Conservation (phyloP, 2,329 filamentous ascomycete species). For the Pseudopithomyces maydicus region DNA sequence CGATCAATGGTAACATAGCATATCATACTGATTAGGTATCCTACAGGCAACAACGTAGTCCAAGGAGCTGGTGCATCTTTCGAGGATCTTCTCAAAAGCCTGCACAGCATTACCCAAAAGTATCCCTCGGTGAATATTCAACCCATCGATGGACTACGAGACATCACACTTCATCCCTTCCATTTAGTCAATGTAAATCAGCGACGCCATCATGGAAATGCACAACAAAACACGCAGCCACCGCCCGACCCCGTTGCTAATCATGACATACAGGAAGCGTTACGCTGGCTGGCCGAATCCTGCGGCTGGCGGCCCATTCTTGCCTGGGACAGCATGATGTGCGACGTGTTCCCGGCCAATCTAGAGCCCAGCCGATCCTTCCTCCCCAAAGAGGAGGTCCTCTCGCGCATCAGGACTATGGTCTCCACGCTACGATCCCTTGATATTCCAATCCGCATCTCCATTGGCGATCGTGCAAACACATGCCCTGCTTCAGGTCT, state of each 20-base stretch:
- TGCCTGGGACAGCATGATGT: constrained; percentile 43
- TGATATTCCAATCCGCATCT: constrained; percentile 40
- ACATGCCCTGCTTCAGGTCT: constrained; percentile 31
- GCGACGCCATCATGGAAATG: constrained; percentile 18
- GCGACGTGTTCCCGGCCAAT: constrained; percentile 43
- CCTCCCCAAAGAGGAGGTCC: constrained; percentile 37
- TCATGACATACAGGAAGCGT: constrained; percentile 36
- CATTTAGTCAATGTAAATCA: constrained; percentile 42
- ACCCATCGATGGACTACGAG: constrained; percentile 30
- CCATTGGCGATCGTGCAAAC: constrained; percentile 38
- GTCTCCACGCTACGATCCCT: constrained; percentile 32
- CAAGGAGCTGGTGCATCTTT: constrained; percentile 40
- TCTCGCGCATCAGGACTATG: constrained; percentile 38
- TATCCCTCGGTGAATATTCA: constrained; percentile 41
- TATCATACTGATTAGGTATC: background rate
- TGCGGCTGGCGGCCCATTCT: constrained; percentile 42
- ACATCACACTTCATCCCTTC: constrained; percentile 40
- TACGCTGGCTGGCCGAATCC: constrained; percentile 37
- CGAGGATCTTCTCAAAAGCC: constrained; percentile 36
- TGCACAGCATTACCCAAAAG: constrained; percentile 35
- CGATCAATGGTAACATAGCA: no score
- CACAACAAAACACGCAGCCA: constrained; percentile 13
- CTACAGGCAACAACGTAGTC: constrained; percentile 35
- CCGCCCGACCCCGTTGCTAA: constrained; percentile 33
- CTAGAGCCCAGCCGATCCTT: constrained; percentile 33